A percentile compares a stretch with the other conserved stretches of the same genome.
These are phyloP conservation scores for Salix caprea DNA, from an alignment of 345 rosid genomes.

Conservation along the genomic window DNA sequence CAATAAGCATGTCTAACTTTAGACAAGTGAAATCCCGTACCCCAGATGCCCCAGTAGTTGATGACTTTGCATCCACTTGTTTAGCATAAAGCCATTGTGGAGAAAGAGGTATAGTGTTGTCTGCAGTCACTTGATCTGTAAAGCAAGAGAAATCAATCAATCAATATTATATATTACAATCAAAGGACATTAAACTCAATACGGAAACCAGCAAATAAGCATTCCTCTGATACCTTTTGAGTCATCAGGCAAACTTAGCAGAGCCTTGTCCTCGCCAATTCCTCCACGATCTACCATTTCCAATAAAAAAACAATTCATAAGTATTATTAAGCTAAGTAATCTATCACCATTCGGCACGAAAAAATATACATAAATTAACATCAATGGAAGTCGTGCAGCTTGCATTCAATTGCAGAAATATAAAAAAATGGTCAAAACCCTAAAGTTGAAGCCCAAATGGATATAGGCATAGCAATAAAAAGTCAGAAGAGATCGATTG, in stretches of 20 bases:
- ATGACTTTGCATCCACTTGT: slow-evolving; percentile 58
- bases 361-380: neutral
- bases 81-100: slow-evolving; percentile 94
- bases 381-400: neutral
- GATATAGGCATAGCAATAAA: neutral
- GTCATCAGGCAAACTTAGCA: slow-evolving; percentile 29
- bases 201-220: neutral
- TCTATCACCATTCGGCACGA: neutral
- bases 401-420: neutral
- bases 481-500: neutral
- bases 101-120: slow-evolving; percentile 84
- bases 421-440: neutral
- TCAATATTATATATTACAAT: neutral
- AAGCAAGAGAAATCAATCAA: neutral
- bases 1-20: neutral
- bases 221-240: slow-evolving; percentile 38
- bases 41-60: slow-evolving; percentile 11
- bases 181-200: neutral
- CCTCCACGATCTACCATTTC: slow-evolving; percentile 26
- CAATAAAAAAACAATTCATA: neutral
- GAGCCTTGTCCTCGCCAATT: slow-evolving; percentile 38
- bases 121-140: slow-evolving; percentile 62
- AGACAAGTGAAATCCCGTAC: neutral
- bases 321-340: neutral
- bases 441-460: neutral